A percentile compares a stretch with the other conserved stretches of the same genome.
These are phyloP conservation scores for Diaporthe sp. DNA, from an alignment of 2,329 filamentous ascomycete species.

Conservation along the genomic window DNA sequence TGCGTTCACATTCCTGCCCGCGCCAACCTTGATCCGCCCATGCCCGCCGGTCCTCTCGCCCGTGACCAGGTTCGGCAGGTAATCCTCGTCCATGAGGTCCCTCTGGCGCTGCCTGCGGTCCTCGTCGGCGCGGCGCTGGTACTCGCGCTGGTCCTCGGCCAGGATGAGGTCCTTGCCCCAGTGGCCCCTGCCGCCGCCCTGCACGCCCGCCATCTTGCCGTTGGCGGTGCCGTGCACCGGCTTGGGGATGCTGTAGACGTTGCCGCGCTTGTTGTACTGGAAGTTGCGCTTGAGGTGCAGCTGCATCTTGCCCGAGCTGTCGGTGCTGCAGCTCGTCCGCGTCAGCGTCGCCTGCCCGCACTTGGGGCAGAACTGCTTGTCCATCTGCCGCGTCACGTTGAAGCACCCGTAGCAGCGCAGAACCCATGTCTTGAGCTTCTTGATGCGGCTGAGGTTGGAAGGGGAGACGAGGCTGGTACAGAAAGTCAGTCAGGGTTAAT, in stretches of 20 bases:
- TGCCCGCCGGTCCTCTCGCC: constrained; percentile 77
- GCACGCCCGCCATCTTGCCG: constrained; percentile 75
- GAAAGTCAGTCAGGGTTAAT: not conserved
- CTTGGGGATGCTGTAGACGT: constrained; percentile 94
- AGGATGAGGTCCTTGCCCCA: constrained; percentile 90
- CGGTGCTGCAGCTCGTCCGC: constrained; percentile 87
- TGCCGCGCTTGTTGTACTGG: constrained; percentile 94
- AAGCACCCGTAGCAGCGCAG: constrained; percentile 97
- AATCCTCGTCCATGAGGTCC: constrained; percentile 96
- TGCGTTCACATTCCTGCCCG: constrained; percentile 88
- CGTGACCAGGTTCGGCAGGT: constrained; percentile 85
- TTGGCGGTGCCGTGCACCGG: constrained; percentile 84
- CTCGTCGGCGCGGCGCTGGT: constrained; percentile 72
- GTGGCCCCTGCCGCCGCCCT: constrained; percentile 83
- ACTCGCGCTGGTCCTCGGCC: constrained; percentile 97
- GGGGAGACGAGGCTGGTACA: constrained; percentile 80
- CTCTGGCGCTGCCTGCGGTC: constrained; percentile 77
- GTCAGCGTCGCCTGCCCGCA: constrained; percentile 92
- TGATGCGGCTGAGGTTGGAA: constrained; percentile 79
- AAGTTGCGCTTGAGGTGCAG: constrained; percentile 94
- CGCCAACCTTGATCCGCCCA: constrained; percentile 83
- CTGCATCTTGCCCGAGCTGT: constrained; percentile 82
- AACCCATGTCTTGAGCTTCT: constrained; percentile 88
- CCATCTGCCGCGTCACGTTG: constrained; percentile 84
- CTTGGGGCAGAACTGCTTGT: constrained; percentile 90